Percentiles rank a stretch among this genome's conserved stretches.
These are phyloP conservation scores for Eimeria nieschulzi DNA, from an alignment of 169 alveolate genomes.

Conservation along the genomic window DNA sequence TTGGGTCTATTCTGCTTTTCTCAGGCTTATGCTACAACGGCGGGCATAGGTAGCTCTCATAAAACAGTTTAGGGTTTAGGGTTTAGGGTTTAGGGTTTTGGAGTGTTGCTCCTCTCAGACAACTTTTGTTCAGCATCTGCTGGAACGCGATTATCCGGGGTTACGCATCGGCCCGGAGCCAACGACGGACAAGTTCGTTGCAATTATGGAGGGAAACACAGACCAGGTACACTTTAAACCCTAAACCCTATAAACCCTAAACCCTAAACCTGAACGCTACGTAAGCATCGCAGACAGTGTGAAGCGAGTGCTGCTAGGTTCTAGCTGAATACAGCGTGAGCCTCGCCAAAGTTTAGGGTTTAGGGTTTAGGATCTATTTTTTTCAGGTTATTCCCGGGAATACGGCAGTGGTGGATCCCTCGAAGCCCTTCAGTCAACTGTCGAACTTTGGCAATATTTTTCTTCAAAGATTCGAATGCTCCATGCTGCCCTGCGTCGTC, in stretches of 20 bases:
- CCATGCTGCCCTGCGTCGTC: constrained; percentile 74
- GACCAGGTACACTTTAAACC: constrained; percentile 75
- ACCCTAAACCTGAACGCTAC: background rate
- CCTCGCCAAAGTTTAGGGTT: background rate
- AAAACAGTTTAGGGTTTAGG: constrained; percentile 16
- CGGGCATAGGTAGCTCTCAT: too few species aligned
- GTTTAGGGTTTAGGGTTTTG: constrained; percentile 39
- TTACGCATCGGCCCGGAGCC: constrained; percentile 89
- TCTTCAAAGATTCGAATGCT: constrained; percentile 82
- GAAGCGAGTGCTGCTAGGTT: background rate
- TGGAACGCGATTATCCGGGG: constrained; percentile 82
- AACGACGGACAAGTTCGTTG: constrained; percentile 86
- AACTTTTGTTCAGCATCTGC: constrained; percentile 81
- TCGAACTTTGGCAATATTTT: constrained; percentile 85
- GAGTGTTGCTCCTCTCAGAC: constrained; percentile 61
- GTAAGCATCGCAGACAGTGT: background rate
- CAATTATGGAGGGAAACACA: constrained; percentile 80
- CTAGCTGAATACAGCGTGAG: background rate
- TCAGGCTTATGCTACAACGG: too few species aligned
- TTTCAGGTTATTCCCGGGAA: constrained; percentile 81
- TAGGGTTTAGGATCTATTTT: constrained; percentile 14
- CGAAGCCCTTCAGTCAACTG: constrained; percentile 84
- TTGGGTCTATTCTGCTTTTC: too few species aligned
- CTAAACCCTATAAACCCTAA: constrained; percentile 38
- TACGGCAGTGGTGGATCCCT: constrained; percentile 85